phyloP scores from a whole-genome alignment of 352 stramenopile species.

The Pythium scleroteichum region DNA sequence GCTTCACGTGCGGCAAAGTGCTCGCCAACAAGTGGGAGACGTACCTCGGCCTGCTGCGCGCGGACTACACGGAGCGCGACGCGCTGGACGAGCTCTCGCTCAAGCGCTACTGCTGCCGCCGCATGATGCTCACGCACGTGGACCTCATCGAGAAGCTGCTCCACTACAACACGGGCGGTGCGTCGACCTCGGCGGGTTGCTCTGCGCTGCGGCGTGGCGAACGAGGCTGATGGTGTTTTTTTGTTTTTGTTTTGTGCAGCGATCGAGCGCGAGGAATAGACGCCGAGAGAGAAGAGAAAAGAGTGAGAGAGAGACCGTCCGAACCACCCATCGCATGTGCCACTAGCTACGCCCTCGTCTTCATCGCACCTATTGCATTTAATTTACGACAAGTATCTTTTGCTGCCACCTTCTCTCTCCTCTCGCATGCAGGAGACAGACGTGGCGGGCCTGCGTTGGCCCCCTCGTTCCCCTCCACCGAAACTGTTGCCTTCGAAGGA shows the following conservation, averaged over 20 bases:
- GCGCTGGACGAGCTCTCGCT: constrained; percentile 98
- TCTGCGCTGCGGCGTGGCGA: too few relatives aligned
- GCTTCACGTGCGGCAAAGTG: constrained; percentile 99
- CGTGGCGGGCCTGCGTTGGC: too few relatives aligned
- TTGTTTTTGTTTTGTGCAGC: constrained; percentile 37
- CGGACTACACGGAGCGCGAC: constrained; percentile 97
- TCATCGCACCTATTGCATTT: not conserved
- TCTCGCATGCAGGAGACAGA: not conserved
- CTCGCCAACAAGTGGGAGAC: constrained; percentile 99
- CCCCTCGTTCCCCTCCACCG: too few relatives aligned
- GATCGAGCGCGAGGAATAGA: constrained; percentile 74
- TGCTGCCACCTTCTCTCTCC: not conserved
- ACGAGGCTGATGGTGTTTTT: constrained; percentile 5
- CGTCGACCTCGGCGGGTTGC: constrained; percentile 12
- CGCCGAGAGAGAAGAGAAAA: too few relatives aligned
- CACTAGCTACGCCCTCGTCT: not conserved
- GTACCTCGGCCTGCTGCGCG: constrained; percentile 96
- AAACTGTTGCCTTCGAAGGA: too few relatives aligned
- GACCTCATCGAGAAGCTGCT: constrained; percentile 99
- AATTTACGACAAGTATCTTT: constrained; percentile 4
- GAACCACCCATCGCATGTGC: not conserved
- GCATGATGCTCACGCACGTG: constrained; percentile 99
- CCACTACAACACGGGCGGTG: constrained; percentile 98
- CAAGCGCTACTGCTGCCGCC: constrained; percentile 98
- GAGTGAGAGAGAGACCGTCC: not conserved